phyloP scores from a whole-genome alignment of 2,329 filamentous ascomycete species.

The Dothistroma septosporum region DNA sequence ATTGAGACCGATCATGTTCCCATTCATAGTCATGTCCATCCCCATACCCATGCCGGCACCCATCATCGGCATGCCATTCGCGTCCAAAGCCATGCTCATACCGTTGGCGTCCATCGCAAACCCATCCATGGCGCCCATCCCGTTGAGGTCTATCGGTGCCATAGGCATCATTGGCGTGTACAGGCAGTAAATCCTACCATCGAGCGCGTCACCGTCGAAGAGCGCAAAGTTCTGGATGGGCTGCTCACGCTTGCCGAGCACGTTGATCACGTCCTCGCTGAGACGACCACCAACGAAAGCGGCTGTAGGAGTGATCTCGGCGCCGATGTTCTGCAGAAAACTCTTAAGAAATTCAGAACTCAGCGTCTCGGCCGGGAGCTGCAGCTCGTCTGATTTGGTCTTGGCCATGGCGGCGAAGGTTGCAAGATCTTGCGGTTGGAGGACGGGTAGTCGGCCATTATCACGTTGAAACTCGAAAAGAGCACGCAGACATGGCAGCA shows the following conservation, averaged over 20 bases:
- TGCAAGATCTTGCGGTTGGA: slow-evolving; percentile 62
- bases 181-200: slow-evolving; percentile 74
- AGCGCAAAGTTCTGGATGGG: slow-evolving; percentile 93
- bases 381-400: slow-evolving; percentile 67
- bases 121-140: slow-evolving; percentile 3
- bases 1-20: not conserved
- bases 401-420: slow-evolving; percentile 74
- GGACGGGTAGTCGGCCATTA: slow-evolving; percentile 40
- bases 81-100: slow-evolving; percentile 9
- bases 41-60: slow-evolving; percentile 3
- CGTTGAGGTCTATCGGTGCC: slow-evolving; percentile 15
- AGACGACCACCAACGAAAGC: slow-evolving; percentile 87
- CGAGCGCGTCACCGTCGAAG: slow-evolving; percentile 79
- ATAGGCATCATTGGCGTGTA: slow-evolving; percentile 30
- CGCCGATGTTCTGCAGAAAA: slow-evolving; percentile 81
- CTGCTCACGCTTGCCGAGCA: slow-evolving; percentile 83
- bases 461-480: slow-evolving; percentile 76
- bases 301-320: slow-evolving; percentile 79
- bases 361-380: slow-evolving; percentile 44
- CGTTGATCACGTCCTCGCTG: slow-evolving; percentile 96
- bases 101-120: not conserved
- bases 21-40: slow-evolving; percentile 6
- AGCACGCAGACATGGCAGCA: slow-evolving; percentile 80
- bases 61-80: not conserved
- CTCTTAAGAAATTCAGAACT: slow-evolving; percentile 64